Evolutionary conservation across 148 eudicot species (phyloP), one percentile per base, ranked within the genome.

Genomic region (Tetragonia tetragonoides): DNA sequence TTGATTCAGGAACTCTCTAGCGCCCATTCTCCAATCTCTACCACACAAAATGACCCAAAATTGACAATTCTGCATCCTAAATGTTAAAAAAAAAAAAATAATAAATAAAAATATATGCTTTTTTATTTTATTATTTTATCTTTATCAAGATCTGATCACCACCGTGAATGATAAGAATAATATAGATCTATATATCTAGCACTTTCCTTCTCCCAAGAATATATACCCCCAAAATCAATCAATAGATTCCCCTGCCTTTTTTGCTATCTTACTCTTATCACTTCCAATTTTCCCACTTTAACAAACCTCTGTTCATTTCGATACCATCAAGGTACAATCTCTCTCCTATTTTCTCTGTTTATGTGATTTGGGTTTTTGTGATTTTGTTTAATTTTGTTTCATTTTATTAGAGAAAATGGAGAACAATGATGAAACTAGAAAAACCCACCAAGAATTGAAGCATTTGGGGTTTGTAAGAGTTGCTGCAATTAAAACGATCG

Each of bases 401-500:
- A 10, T 41, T 73, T 40, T 47, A 0, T 8, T 11, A 16, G 8
- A 28, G 16, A 14, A 73, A 82, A 72, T 87, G 77, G 84, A 83
- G 79, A 85, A 63, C 51, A 75, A 65, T 16, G 75, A 59, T 6
- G 86, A 81, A 65, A 70, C 57, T 67, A 77, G 69, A 81, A 77
- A 70, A n/a, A 47, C 17, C 7, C 61, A 76, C 8, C 56, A 81
- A 71, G 81, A 84, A 51, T 39, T 88, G 79, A 88, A 88, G 80
- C 84, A 81, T 42, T 74, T 87, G 21, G 89, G 86, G 67, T 87
- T 87, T 76, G 85, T 80, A 24, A 83, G 83, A 72, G 64, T 39
- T 28, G 78, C 83, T n/a, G 84, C 84, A 44, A 73, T 87, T n/a
- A 80, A 77, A 54, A 47, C 86, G 46, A 24, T 86, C 59, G 62